These are phyloP conservation scores for Colletotrichum liriopes DNA, from an alignment of 2,329 filamentous ascomycete species.

Conservation along the genomic window DNA sequence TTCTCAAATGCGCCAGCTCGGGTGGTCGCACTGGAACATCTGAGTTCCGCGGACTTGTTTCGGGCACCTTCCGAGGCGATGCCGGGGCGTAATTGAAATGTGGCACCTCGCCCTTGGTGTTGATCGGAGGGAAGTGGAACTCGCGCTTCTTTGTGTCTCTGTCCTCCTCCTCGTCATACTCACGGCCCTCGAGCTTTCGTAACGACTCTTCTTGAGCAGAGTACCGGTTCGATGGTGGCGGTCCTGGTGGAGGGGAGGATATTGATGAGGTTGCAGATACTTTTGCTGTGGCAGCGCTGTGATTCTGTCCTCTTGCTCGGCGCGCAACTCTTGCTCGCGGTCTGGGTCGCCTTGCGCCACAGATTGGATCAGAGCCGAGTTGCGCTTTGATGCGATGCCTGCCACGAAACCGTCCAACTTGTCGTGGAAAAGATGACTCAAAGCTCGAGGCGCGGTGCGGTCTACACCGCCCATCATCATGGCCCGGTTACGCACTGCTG, in stretches of 20 bases:
- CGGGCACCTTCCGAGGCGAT: slow-evolving; percentile 57
- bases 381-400: slow-evolving; percentile 87
- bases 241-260: slow-evolving; percentile 50
- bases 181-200: slow-evolving; percentile 64
- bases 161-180: slow-evolving; percentile 60
- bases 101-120: slow-evolving; percentile 64
- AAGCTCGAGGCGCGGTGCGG: slow-evolving; percentile 71
- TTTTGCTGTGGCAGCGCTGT: slow-evolving; percentile 83
- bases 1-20: slow-evolving; percentile 72
- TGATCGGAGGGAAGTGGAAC: slow-evolving; percentile 73
- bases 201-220: slow-evolving; percentile 63
- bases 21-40: slow-evolving; percentile 60
- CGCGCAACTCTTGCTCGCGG: slow-evolving; percentile 83
- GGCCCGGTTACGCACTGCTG: slow-evolving; percentile 71
- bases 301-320: slow-evolving; percentile 88
- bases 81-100: slow-evolving; percentile 71
- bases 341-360: slow-evolving; percentile 85
- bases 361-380: slow-evolving; percentile 85
- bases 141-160: slow-evolving; percentile 56
- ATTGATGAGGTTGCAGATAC: slow-evolving; percentile 70
- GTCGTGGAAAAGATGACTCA: slow-evolving; percentile 86
- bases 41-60: slow-evolving; percentile 41
- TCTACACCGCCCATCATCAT: slow-evolving; percentile 47
- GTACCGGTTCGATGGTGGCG: slow-evolving; percentile 50
- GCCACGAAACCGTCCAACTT: slow-evolving; percentile 91